These are phyloP conservation scores for Phaeotremella skinneri DNA, from an alignment of 768 basidiomycete species.

Conservation along the genomic window DNA sequence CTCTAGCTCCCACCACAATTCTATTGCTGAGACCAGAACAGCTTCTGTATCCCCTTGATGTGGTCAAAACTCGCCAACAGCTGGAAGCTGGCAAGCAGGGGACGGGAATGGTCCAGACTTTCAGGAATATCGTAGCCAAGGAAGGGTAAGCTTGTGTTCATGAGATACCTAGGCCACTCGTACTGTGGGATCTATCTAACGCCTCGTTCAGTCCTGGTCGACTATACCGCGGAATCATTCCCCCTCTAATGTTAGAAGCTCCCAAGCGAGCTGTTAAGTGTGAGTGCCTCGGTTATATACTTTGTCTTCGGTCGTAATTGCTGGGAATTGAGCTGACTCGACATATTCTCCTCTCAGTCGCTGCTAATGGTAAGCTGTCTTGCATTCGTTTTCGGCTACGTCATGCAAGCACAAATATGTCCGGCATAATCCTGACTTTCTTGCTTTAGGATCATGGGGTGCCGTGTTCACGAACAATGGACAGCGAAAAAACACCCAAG, in stretches of 20 bases:
- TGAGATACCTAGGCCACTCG: background rate
- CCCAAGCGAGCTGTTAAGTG: slow-evolving; percentile 95
- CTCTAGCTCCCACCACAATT: background rate
- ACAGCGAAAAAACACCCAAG: slow-evolving; percentile 79
- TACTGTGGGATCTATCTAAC: background rate
- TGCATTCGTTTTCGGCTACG: slow-evolving; percentile 56
- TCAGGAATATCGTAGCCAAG: slow-evolving; percentile 75
- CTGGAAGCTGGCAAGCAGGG: slow-evolving; percentile 78
- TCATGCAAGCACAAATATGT: background rate
- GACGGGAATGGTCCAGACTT: slow-evolving; percentile 75
- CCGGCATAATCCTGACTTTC: background rate
- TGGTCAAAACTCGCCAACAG: slow-evolving; percentile 98
- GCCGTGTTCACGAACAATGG: slow-evolving; percentile 58
- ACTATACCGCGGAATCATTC: slow-evolving; percentile 92
- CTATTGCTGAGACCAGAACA: slow-evolving; percentile 5
- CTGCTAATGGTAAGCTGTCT: slow-evolving; percentile 33
- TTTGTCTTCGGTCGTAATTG: slow-evolving; percentile 27
- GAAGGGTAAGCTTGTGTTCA: slow-evolving; percentile 73
- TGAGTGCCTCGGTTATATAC: slow-evolving; percentile 31
- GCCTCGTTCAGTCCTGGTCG: slow-evolving; percentile 42
- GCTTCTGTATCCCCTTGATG: slow-evolving; percentile 62
- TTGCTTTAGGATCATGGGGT: slow-evolving; percentile 91
- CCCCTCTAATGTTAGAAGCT: slow-evolving; percentile 90
- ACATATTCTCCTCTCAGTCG: slow-evolving; percentile 22
- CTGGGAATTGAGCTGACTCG: slow-evolving; percentile 2